phyloP scores from a whole-genome alignment of 2,329 filamentous ascomycete genomes.

The Penicillium janthinellum region DNA sequence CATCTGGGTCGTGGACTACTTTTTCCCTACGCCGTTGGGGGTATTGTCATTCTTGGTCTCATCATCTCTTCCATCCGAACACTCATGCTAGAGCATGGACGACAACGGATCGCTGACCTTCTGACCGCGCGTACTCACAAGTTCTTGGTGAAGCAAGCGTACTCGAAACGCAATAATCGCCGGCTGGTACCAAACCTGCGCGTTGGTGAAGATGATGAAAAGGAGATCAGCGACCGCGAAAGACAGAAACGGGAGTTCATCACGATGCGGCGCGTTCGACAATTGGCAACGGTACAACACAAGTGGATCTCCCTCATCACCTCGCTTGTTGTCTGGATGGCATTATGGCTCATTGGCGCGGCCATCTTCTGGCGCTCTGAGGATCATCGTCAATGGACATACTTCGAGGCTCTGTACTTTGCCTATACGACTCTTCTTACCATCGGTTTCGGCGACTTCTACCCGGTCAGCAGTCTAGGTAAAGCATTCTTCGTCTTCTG shows the following conservation, averaged over 20 bases:
- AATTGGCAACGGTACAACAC: constrained; percentile 42
- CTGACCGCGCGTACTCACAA: constrained; percentile 39
- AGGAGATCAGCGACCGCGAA: constrained; percentile 22
- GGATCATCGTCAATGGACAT: constrained; percentile 35
- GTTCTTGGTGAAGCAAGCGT: constrained; percentile 32
- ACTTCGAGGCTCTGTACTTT: constrained; percentile 44
- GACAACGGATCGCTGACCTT: constrained; percentile 38
- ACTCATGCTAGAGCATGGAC: constrained; percentile 42
- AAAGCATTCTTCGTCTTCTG: constrained; percentile 46
- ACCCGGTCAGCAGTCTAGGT: constrained; percentile 36
- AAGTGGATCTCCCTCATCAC: constrained; percentile 45
- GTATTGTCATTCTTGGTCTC: constrained; percentile 39
- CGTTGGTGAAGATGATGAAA: constrained; percentile 9
- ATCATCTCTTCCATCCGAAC: constrained; percentile 40
- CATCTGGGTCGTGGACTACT: constrained; percentile 37
- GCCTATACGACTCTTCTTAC: constrained; percentile 42
- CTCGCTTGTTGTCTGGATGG: constrained; percentile 42
- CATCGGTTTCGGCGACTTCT: constrained; percentile 45
- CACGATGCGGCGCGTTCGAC: constrained; percentile 51
- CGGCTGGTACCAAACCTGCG: constrained; percentile 22
- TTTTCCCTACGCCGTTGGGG: constrained; percentile 40
- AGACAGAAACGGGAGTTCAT: constrained; percentile 42
- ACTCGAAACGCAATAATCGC: constrained; percentile 15
- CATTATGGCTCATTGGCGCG: constrained; percentile 48
- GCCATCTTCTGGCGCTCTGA: constrained; percentile 42